A percentile compares a stretch with the other conserved stretches of the same genome.
These are phyloP conservation scores for Aurantiochytrium sp. DNA, from an alignment of 108 stramenopile species.

Conservation along the genomic window DNA sequence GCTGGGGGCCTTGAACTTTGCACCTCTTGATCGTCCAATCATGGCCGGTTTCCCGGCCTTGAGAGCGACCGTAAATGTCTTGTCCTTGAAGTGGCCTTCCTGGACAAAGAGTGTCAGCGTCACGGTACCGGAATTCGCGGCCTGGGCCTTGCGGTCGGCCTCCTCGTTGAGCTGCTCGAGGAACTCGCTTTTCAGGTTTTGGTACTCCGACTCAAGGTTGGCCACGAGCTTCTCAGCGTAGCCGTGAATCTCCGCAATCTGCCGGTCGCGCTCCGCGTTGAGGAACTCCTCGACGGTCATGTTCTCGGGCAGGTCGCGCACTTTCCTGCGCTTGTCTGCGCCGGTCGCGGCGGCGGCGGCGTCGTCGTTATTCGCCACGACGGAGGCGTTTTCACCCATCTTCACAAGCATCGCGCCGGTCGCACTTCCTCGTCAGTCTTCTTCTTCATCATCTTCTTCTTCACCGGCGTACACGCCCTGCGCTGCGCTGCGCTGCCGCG, in stretches of 20 bases:
- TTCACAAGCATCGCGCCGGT: too few relatives aligned
- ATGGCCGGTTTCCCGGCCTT: neutral
- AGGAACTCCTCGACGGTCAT: constrained; percentile 19
- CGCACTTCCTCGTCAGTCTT: too few relatives aligned
- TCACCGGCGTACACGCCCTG: too few relatives aligned
- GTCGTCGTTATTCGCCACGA: neutral
- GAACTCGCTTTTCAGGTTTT: neutral
- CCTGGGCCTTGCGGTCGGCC: neutral
- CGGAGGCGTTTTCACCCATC: too few relatives aligned
- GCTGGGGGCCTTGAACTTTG: neutral
- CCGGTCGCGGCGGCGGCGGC: neutral
- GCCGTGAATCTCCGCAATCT: neutral
- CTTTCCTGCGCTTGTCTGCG: neutral
- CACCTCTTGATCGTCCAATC: neutral
- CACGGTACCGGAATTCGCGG: neutral
- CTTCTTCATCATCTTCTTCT: too few relatives aligned
- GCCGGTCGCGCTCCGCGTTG: neutral
- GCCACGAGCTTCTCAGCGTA: neutral
- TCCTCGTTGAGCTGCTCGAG: neutral
- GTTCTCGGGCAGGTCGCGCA: neutral
- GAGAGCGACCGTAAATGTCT: neutral
- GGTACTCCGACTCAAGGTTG: neutral
- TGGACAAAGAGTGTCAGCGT: neutral
- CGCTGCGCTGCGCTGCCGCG: too few relatives aligned
- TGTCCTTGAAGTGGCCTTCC: neutral